Evolutionary conservation across 345 rosid species (phyloP), one percentile per base, ranked within the genome.

Genomic region (Linum lewisii): DNA sequence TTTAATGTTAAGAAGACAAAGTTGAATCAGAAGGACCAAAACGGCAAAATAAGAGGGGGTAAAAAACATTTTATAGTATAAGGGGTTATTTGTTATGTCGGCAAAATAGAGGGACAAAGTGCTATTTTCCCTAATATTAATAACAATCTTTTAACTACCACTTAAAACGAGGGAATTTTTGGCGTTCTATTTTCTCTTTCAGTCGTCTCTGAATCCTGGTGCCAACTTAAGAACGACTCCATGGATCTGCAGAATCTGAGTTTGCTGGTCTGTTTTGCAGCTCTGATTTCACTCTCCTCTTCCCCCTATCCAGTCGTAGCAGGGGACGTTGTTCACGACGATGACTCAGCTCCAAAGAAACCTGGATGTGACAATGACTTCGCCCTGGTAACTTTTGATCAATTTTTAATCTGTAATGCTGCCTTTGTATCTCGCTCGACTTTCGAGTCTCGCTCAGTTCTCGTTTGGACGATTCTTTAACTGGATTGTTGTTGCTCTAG

Each of bases 311-410:
- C 79, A 2, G 96, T 78, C 26, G 49, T 63, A 18, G 92, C 97
- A 51, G 95, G 99, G 19, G 99, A 90, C 71, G 90, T 90, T 32
- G 96, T 90, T 25, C 96, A 93, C 60, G 88, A 84, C n/a, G 97
- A 93, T 65, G 78, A 85, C 66, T 71, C 47, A 60, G 84, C 96
- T 70, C 99, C 99, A 14, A 90, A 90, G 85, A 85, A 85, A 79
- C 97, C 99, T 19, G 96, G 99, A 16, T 94, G 99, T 65, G 96
- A 81, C 61, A 94, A 94, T 74, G 92, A 90, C 77, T 94, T 94
- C 71, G 87, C 90, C 64, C 70, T 94, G 99, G 99, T 90, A 84
- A 25, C 8, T 21, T 21, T 11, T 42, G 47, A 42, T 42, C 18
- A 42, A 42, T 42, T 42, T 42, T 42, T 16, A 29, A 29, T 29